Percentiles rank a stretch among this genome's conserved stretches.
These are phyloP conservation scores for Rheum nobile DNA, from an alignment of 148 eudicot genomes.

Conservation along the genomic window DNA sequence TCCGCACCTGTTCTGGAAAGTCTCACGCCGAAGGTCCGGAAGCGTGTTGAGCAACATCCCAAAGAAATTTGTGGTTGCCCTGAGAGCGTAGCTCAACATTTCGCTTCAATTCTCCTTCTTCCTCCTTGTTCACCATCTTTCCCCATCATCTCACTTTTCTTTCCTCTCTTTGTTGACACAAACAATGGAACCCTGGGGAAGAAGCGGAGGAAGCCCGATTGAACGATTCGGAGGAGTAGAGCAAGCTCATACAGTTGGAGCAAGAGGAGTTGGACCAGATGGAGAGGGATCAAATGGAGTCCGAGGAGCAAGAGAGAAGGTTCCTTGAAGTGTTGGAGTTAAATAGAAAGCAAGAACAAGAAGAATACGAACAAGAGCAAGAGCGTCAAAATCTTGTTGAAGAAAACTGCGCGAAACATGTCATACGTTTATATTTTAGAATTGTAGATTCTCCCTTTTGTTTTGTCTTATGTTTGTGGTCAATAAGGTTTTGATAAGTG, in stretches of 20 bases:
- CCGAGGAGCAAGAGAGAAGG: constrained; percentile 59
- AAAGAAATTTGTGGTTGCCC: too few species aligned
- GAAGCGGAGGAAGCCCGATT: constrained; percentile 41
- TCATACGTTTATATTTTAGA: constrained; percentile 9
- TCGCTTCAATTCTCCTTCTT: too few species aligned
- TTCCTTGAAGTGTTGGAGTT: constrained; percentile 42
- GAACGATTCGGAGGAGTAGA: constrained; percentile 56
- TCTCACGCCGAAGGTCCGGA: too few species aligned
- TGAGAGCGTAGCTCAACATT: too few species aligned
- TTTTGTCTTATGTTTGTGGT: neutral
- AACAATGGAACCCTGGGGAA: too few species aligned
- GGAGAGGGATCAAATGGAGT: constrained; percentile 52
- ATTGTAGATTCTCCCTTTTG: neutral
- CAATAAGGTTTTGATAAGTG: too few species aligned
- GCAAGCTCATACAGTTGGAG: constrained; percentile 33
- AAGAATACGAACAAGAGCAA: constrained; percentile 24
- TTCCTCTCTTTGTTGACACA: too few species aligned
- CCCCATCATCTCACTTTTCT: too few species aligned
- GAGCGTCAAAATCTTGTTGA: constrained; percentile 21
- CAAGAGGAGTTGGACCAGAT: too few species aligned
- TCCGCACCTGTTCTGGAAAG: too few species aligned
- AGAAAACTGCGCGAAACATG: constrained; percentile 28
- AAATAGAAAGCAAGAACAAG: constrained; percentile 22
- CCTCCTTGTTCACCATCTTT: too few species aligned
- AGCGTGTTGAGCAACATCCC: too few species aligned